Base-by-base conservation (phyloP, 176 grass and related monocot genomes). In the Puya raimondii region DNA sequence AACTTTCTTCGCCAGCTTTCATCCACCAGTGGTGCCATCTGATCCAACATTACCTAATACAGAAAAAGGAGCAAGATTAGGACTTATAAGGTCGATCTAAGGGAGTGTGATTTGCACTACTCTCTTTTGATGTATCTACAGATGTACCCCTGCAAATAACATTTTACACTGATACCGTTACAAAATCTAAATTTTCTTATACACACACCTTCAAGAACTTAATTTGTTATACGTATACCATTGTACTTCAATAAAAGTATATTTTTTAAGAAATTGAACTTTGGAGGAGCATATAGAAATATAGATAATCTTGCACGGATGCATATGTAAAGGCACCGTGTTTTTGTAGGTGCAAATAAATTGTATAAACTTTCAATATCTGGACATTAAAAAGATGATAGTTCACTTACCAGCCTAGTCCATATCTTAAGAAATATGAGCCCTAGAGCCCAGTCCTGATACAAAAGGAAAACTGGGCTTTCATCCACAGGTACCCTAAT, bases 401-500 rank as follows among this genome's bases (percentile, higher is more conserved):
- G 50, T 23, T 9, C 50, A 48, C 63, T 76, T 88, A 99, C 95
- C 87, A 99, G 78, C 64, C 95, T 82, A 53, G 95, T 99, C 87
- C 95, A 91, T 65, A 99, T 99, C 80, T 99, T 99, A 29, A 99
- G 84, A 72, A 94, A 94, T 77, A 99, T 99, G 48, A 99, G 56
- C 8, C 95, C 95, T 66, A 99, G 78, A 57, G 90, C 95, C 95
- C 95, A 99, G 77, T 99, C 95, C 80, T 99, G 95, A 67, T 99
- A 99, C 64, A 99, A 50, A 22, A 99, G 83, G 70, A 99, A 99
- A 80, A 99, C 85, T 0, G 87, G 87, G 80, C 90, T 99, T 82
- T 99, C 90, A 42, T 99, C 95, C 65, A 94, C 90, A 53, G 95
- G 90, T 25, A 99, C 95, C 77, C 95, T 91, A 82, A 94, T 90